A percentile compares a stretch with the other conserved stretches of the same genome.
Conservation (phyloP, 1,284 basidiomycete species). For the Thelephora terrestris region DNA sequence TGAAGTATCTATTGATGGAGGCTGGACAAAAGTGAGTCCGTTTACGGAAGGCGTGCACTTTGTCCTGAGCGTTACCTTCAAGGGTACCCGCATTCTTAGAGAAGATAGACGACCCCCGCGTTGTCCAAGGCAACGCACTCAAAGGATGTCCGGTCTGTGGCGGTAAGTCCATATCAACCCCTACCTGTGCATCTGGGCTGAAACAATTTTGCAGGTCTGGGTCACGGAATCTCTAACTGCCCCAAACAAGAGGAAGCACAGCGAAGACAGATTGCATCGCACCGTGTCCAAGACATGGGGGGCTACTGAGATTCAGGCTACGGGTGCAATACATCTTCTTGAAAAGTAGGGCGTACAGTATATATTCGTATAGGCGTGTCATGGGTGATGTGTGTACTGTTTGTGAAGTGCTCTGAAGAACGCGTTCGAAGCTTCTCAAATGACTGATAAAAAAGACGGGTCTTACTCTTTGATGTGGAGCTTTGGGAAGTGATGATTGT, state of each 20-base stretch:
- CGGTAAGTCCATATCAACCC: conserved; percentile 36
- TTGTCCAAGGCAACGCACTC: conserved; percentile 62
- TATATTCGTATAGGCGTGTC: no score
- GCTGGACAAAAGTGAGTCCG: conserved; percentile 84
- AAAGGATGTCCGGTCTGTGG: conserved; percentile 96
- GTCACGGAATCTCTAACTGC: conserved; percentile 89
- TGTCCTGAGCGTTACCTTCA: conserved; percentile 3
- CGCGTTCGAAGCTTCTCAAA: no score
- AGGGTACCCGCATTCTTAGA: conserved; percentile 95
- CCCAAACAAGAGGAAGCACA: conserved; percentile 95
- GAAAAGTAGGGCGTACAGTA: background rate
- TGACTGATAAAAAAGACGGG: background rate
- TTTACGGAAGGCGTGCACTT: conserved; percentile 4
- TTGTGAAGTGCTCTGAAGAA: no score
- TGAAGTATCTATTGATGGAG: conserved; percentile 96
- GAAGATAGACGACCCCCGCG: conserved; percentile 87
- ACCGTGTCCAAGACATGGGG: conserved; percentile 55
- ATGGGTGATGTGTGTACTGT: no score
- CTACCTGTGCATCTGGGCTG: background rate
- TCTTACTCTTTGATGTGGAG: background rate
- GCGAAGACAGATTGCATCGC: conserved; percentile 80
- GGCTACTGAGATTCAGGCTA: conserved; percentile 32
- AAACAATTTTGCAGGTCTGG: conserved; percentile 50
- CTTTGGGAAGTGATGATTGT: background rate
- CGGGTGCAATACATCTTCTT: background rate